These are phyloP conservation scores for Boletus reticuloceps DNA, from an alignment of 768 basidiomycete species.

Conservation along the genomic window DNA sequence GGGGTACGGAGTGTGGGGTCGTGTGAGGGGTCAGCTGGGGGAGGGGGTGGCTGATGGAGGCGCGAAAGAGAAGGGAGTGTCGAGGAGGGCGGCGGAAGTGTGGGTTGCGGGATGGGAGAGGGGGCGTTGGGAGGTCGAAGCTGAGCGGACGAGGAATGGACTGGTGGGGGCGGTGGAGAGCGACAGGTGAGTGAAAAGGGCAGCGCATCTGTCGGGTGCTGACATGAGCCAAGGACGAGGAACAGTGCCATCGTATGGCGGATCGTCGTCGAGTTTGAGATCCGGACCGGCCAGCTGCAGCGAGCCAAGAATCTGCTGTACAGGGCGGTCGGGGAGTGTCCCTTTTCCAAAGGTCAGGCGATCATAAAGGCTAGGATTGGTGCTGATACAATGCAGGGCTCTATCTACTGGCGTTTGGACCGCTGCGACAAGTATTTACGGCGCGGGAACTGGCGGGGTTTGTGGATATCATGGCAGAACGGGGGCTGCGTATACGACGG, in stretches of 20 bases:
- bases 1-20: conserved; percentile 78
- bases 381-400: conserved; percentile 47
- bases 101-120: conserved; percentile 82
- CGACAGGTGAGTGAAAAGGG: conserved; percentile 51
- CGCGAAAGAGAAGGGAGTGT: conserved; percentile 51
- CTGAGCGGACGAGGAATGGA: conserved; percentile 67
- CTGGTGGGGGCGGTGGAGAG: conserved; percentile 60
- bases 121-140: conserved; percentile 66
- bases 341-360: conserved; percentile 63
- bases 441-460: conserved; percentile 56
- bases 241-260: conserved; percentile 70
- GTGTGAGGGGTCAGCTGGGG: conserved; percentile 55
- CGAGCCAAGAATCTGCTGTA: conserved; percentile 72
- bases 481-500: conserved; percentile 60
- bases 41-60: conserved; percentile 30
- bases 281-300: conserved; percentile 53
- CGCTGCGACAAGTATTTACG: conserved; percentile 61
- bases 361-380: background rate
- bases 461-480: conserved; percentile 75
- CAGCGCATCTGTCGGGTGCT: background rate
- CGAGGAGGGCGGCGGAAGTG: conserved; percentile 61
- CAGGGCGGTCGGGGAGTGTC: conserved; percentile 72
- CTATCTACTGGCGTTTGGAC: conserved; percentile 76
- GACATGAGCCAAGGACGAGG: conserved; percentile 49
- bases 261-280: conserved; percentile 75